Conservation (phyloP, 2,329 filamentous ascomycete genomes). For the Sporothrix luriei region DNA sequence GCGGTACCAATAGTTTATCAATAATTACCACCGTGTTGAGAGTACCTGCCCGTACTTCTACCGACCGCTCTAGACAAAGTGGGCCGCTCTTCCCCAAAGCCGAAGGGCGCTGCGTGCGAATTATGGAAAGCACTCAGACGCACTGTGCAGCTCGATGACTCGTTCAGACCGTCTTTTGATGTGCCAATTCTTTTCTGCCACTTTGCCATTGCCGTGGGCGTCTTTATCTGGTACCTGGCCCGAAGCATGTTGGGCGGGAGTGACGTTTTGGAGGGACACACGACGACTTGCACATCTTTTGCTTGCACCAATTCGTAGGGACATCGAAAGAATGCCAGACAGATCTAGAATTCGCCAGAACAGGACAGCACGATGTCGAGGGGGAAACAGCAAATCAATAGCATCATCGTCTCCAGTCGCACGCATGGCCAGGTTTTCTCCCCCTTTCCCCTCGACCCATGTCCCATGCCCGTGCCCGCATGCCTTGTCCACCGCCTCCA, state of each 20-base stretch:
- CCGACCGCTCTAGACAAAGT: slow-evolving; percentile 23
- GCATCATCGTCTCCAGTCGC: slow-evolving; percentile 25
- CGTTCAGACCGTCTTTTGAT: slow-evolving; percentile 26
- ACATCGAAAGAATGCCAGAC: not conserved
- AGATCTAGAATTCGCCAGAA: slow-evolving; percentile 5
- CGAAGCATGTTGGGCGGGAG: slow-evolving; percentile 15
- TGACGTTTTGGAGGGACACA: not conserved
- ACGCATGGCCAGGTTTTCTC: slow-evolving; percentile 26
- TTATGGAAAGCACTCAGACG: not conserved
- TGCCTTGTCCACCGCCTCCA: slow-evolving; percentile 25
- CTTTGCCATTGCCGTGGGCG: not conserved
- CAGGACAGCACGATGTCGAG: not conserved
- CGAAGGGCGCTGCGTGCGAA: slow-evolving; percentile 24
- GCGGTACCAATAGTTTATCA: not conserved
- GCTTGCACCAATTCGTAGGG: too few relatives aligned
- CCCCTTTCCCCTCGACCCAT: slow-evolving; percentile 19
- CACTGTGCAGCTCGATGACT: slow-evolving; percentile 24
- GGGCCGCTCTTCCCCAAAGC: slow-evolving; percentile 24
- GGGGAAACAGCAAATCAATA: slow-evolving; percentile 14
- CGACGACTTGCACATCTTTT: not conserved
- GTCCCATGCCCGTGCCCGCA: not conserved
- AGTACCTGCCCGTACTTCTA: slow-evolving; percentile 21
- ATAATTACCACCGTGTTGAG: not conserved
- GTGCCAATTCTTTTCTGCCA: not conserved
- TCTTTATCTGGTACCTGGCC: not conserved